Conservation (phyloP, 495 filamentous ascomycete genomes). For the Pseudomonodictys pantanalensis region DNA sequence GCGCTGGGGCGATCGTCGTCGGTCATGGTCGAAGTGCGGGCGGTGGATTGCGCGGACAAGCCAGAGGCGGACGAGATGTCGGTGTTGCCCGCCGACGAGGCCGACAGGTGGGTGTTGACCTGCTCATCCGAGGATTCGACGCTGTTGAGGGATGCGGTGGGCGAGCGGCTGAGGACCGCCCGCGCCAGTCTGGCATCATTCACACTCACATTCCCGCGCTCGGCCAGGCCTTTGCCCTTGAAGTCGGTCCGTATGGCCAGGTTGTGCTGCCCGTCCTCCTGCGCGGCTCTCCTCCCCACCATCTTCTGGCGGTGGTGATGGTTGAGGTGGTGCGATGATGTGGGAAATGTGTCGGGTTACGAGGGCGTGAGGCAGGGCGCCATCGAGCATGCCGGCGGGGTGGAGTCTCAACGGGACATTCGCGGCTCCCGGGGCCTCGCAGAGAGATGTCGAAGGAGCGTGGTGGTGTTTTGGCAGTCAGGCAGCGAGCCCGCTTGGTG, state of each 20-base stretch:
- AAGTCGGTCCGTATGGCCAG: slow-evolving; percentile 25
- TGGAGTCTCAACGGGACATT: not conserved
- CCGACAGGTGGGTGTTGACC: slow-evolving; percentile 22
- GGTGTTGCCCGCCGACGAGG: slow-evolving; percentile 23
- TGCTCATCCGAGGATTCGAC: slow-evolving; percentile 22
- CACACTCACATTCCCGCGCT: not conserved
- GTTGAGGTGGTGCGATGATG: not conserved
- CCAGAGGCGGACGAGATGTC: slow-evolving; percentile 24
- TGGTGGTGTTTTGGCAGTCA: too few relatives aligned
- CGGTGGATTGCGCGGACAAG: slow-evolving; percentile 26
- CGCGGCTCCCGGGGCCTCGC: too few relatives aligned
- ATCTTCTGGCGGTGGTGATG: slow-evolving; percentile 1
- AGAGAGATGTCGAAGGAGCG: too few relatives aligned
- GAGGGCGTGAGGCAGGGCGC: not conserved
- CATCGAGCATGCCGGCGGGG: not conserved
- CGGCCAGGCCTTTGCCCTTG: slow-evolving; percentile 4
- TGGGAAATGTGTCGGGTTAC: not conserved
- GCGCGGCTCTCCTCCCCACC: slow-evolving; percentile 15
- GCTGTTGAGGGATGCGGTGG: slow-evolving; percentile 11
- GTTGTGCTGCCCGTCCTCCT: slow-evolving; percentile 10
- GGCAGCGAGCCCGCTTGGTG: not conserved
- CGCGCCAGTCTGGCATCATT: not conserved
- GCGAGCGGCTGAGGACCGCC: slow-evolving; percentile 4
- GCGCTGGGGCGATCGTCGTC: slow-evolving; percentile 23
- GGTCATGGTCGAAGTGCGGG: slow-evolving; percentile 29